Evolutionary conservation across 73 alveolate genomes (phyloP), one percentile per base, ranked within the genome.

Genomic region (Blepharisma japonicum): DNA sequence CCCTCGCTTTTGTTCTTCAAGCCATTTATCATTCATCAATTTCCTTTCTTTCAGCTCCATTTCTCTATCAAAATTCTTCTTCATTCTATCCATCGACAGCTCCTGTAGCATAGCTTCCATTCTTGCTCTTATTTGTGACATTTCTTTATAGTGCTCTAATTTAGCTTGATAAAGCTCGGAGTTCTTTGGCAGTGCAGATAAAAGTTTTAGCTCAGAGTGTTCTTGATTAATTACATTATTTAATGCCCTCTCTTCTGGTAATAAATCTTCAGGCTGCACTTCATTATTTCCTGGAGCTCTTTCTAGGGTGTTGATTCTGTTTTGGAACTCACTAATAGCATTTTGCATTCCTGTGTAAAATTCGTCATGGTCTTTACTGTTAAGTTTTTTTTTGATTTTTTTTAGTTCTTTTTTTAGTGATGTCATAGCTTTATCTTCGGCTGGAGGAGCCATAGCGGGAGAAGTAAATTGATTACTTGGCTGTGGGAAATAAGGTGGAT

Each of bases 41-140:
- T 25, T 14, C 47, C 23, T 61, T 20, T 61, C 46, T 14, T 61
- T 8, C 14, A 20, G 47, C 14, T 18, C 23, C 46, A 14, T 39
- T 25, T 61, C 74, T 61, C 46, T n/a, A 9, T n/a, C 46, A 25
- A 61, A 61, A 2, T 61, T 25, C 47, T 61, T 61, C 5, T 25
- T 14, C 46, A 61, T 14, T 61, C 74, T 61, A 2, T 61, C 47
- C 14, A 61, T 9, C 2, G 74, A n/a, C 23, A 61, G 23, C 5
- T 61, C 74, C 5, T 61, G 74, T 18, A 61, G 47, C 14, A 11
- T 20, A 2, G 74, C 74, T 25, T 61, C 74, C 74, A 61, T 61
- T 20, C 74, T n/a, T 61, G 74, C 38, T 4, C 74, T n/a, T 20
- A 61, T 61, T 25, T n/a, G 18, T 8, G 74, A 8, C 74, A 61